A percentile compares a stretch with the other conserved stretches of the same genome.
These are phyloP conservation scores for Didymosphaeria variabile DNA, from an alignment of 2,329 filamentous ascomycete genomes.

Conservation along the genomic window DNA sequence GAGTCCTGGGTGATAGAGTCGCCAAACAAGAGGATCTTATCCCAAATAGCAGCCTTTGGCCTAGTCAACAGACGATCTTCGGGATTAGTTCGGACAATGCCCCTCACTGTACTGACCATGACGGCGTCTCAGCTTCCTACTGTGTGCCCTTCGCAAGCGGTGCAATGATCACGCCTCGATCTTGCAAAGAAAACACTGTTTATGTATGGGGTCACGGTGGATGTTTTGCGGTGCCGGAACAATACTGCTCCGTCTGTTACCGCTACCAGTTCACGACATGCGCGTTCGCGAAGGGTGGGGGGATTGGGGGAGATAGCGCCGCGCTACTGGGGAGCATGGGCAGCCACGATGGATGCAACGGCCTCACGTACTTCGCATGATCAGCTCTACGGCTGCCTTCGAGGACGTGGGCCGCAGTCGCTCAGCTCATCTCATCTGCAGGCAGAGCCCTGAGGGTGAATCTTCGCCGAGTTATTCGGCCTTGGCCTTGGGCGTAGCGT, in stretches of 20 bases:
- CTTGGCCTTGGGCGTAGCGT: neutral
- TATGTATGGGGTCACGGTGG: neutral
- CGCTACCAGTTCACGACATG: constrained; percentile 1
- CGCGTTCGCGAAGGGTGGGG: too few relatives aligned
- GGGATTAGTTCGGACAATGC: neutral
- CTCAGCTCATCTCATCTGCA: neutral
- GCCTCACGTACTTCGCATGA: too few relatives aligned
- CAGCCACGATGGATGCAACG: too few relatives aligned
- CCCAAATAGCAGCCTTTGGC: constrained; percentile 42
- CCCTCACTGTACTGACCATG: constrained; percentile 2
- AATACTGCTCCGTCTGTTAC: constrained; percentile 5
- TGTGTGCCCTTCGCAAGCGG: neutral
- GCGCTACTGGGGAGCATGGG: too few relatives aligned
- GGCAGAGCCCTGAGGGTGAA: neutral
- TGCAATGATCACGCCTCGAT: too few relatives aligned
- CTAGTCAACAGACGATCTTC: neutral
- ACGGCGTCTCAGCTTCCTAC: neutral
- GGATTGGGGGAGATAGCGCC: neutral
- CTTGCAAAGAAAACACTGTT: neutral
- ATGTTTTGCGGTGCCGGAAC: neutral
- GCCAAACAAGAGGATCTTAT: constrained; percentile 77
- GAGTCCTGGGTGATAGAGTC: constrained; percentile 85
- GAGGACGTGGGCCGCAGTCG: neutral
- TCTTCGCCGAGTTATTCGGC: neutral
- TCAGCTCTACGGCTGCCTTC: too few relatives aligned